Evolutionary conservation across 805 yeast species (phyloP).

Genomic region (Myxozyma geophila): DNA sequence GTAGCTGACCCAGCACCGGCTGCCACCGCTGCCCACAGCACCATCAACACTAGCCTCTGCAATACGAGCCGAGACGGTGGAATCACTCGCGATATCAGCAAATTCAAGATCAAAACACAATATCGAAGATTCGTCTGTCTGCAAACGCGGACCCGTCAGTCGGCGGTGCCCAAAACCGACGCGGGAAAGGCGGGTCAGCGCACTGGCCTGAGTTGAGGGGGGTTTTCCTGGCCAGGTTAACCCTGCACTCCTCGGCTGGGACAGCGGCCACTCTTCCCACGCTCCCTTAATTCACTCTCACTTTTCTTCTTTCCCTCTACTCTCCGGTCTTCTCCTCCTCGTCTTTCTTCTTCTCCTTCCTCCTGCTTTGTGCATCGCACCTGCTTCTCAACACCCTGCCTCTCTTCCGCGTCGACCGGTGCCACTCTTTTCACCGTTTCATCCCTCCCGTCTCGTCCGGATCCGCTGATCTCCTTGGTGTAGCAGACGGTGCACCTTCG

Average conservation of each 20-base stretch:
- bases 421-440: conserved; percentile 23
- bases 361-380: background rate
- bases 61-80: too few relatives aligned
- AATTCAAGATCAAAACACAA: background rate
- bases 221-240: background rate
- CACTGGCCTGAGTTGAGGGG: too few relatives aligned
- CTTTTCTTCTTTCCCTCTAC: conserved; percentile 2
- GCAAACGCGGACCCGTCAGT: conserved; percentile 12
- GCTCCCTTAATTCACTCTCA: conserved; percentile 2
- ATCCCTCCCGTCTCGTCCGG: background rate
- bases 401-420: conserved; percentile 8
- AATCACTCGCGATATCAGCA: too few relatives aligned
- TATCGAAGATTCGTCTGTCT: background rate
- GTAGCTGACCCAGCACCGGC: too few relatives aligned
- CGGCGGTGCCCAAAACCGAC: background rate
- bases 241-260: conserved; percentile 6
- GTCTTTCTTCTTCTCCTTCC: background rate
- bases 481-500: too few relatives aligned
- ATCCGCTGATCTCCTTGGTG: background rate
- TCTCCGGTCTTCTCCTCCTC: background rate
- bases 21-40: too few relatives aligned
- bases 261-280: background rate
- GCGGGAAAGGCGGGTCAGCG: conserved; percentile 1
- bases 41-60: too few relatives aligned
- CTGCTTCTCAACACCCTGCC: background rate